Percentiles rank a stretch among this genome's conserved stretches.
Evolutionary conservation across 2,329 filamentous ascomycete species (phyloP).

Genomic region (Phyllosticta citribraziliensis): DNA sequence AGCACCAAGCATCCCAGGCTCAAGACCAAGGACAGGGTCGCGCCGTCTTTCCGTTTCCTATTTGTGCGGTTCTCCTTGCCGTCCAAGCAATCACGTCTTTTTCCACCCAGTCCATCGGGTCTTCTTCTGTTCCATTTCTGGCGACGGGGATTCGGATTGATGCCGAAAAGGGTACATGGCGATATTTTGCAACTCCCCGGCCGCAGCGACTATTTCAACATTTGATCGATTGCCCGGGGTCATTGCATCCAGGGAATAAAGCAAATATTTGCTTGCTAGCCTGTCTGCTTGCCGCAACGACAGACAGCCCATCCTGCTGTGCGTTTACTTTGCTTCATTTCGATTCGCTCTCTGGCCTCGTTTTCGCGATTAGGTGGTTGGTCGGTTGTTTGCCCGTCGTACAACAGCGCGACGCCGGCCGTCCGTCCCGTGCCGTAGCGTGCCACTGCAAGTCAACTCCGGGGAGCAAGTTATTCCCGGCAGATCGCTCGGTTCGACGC

Average conservation of each 20-base stretch:
- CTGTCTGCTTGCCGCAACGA: not conserved
- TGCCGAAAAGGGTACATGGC: not conserved
- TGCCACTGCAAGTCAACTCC: not conserved
- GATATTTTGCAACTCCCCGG: not conserved
- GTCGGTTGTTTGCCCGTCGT: not conserved
- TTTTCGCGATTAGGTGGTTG: not conserved
- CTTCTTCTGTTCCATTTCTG: not conserved
- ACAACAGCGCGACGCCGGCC: not conserved
- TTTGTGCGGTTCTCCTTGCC: too few relatives aligned
- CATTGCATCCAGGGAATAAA: too few relatives aligned
- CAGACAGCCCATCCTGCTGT: not conserved
- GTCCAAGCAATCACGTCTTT: not conserved
- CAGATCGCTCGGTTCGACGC: too few relatives aligned
- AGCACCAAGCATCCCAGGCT: not conserved
- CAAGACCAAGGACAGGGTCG: too few relatives aligned
- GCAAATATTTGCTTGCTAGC: too few relatives aligned
- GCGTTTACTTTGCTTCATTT: not conserved
- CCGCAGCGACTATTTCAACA: too few relatives aligned
- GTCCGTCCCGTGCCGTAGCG: not conserved
- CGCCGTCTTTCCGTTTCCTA: too few relatives aligned
- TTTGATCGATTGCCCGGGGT: too few relatives aligned
- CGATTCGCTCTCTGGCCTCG: not conserved
- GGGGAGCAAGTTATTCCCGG: not conserved
- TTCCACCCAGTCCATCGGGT: not conserved
- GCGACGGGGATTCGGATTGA: not conserved